These are phyloP conservation scores for Rhizophora apiculata DNA, from an alignment of 345 rosid genomes.

Conservation along the genomic window DNA sequence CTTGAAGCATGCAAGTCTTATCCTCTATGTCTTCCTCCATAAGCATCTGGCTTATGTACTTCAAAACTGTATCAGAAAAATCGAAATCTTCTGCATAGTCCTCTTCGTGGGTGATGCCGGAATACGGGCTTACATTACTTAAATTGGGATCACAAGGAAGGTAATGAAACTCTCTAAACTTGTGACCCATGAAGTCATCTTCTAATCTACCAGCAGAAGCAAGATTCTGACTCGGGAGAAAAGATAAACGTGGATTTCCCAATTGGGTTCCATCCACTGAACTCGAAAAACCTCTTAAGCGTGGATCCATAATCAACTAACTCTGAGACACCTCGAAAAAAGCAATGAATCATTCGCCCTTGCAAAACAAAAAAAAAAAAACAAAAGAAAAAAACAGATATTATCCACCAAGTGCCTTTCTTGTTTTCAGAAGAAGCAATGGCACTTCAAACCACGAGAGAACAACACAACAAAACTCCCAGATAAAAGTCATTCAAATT, in stretches of 20 bases:
- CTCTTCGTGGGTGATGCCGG: conserved; percentile 34
- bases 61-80: conserved; percentile 53
- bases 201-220: conserved; percentile 37
- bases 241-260: conserved; percentile 37
- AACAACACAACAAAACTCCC: too few species aligned
- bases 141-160: conserved; percentile 22
- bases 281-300: conserved; percentile 32
- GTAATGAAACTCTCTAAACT: conserved; percentile 33
- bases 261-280: conserved; percentile 36
- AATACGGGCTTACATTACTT: conserved; percentile 10
- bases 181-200: conserved; percentile 20
- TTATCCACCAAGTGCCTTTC: too few species aligned
- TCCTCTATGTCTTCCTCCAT: conserved; percentile 74
- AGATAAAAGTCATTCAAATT: too few species aligned
- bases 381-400: neutral
- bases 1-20: conserved; percentile 55
- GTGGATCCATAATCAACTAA: conserved; percentile 55
- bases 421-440: too few species aligned
- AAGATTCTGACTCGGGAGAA: conserved; percentile 39
- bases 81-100: conserved; percentile 58
- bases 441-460: too few species aligned
- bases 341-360: neutral
- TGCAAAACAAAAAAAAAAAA: neutral
- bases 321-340: neutral
- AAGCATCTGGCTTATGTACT: conserved; percentile 67